phyloP scores from a whole-genome alignment of 2,329 filamentous ascomycete genomes.

The Aspergillus niger region DNA sequence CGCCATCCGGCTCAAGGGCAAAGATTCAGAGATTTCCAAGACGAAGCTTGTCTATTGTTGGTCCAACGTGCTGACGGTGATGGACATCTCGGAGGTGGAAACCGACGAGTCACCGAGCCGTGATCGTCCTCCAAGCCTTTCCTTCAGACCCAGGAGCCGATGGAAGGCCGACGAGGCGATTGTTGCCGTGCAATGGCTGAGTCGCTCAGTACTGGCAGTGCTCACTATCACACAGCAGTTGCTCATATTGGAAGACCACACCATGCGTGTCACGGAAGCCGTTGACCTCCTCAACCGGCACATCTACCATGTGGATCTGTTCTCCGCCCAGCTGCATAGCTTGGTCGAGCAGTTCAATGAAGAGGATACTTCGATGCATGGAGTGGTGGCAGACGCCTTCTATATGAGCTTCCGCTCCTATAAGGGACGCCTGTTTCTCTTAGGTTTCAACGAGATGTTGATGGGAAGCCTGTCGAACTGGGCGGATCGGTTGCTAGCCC shows the following conservation, averaged over 20 bases:
- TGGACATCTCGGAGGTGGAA: slow-evolving; percentile 78
- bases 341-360: slow-evolving; percentile 89
- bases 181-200: slow-evolving; percentile 95
- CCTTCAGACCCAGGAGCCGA: slow-evolving; percentile 78
- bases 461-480: slow-evolving; percentile 94
- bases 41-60: slow-evolving; percentile 94
- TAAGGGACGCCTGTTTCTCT: slow-evolving; percentile 86
- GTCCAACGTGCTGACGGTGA: slow-evolving; percentile 94
- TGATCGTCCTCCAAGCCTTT: slow-evolving; percentile 75
- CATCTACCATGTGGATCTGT: slow-evolving; percentile 88
- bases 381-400: slow-evolving; percentile 94
- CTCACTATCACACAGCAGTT: slow-evolving; percentile 92
- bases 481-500: slow-evolving; percentile 87
- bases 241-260: slow-evolving; percentile 86
- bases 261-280: slow-evolving; percentile 87
- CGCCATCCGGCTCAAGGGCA: slow-evolving; percentile 83
- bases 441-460: slow-evolving; percentile 91
- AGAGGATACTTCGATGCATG: slow-evolving; percentile 85
- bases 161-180: slow-evolving; percentile 96
- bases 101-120: slow-evolving; percentile 61
- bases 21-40: slow-evolving; percentile 66
- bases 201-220: slow-evolving; percentile 85
- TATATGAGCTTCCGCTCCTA: slow-evolving; percentile 97
- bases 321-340: slow-evolving; percentile 79
- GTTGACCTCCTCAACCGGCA: slow-evolving; percentile 91